These are phyloP conservation scores for Leccinum subtestaceum DNA, from an alignment of 768 basidiomycete species.

Conservation along the genomic window DNA sequence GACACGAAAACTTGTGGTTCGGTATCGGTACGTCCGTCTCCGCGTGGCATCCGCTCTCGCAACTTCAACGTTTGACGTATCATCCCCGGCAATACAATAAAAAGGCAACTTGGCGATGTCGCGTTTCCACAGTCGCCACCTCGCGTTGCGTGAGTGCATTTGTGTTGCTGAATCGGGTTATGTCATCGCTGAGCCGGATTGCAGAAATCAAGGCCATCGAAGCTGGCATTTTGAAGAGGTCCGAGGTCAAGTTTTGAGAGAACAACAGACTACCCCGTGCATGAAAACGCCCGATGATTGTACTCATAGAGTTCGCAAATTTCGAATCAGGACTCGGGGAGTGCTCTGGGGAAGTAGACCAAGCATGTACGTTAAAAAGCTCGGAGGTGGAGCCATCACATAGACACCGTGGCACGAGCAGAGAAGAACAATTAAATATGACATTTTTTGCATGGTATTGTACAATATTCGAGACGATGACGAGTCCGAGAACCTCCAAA, in stretches of 20 bases:
- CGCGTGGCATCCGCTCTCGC: not conserved
- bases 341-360: not conserved
- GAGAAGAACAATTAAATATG: not conserved
- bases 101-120: constrained; percentile 25
- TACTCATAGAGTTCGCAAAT: not conserved
- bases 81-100: not conserved
- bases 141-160: constrained; percentile 29
- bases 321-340: not conserved
- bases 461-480: constrained; percentile 7
- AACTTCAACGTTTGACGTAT: not conserved
- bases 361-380: not conserved
- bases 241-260: constrained; percentile 19
- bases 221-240: constrained; percentile 24
- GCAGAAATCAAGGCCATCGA: constrained; percentile 33
- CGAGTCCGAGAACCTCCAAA: not conserved
- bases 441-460: not conserved
- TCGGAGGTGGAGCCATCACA: not conserved
- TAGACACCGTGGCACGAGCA: not conserved
- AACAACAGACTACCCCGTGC: not conserved
- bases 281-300: not conserved
- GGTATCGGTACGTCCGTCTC: constrained; percentile 21
- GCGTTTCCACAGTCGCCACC: constrained; percentile 31
- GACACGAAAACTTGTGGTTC: constrained; percentile 37
- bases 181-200: not conserved
- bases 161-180: not conserved